Conservation (phyloP, 208 protist species). For the Leishmania arabica region DNA sequence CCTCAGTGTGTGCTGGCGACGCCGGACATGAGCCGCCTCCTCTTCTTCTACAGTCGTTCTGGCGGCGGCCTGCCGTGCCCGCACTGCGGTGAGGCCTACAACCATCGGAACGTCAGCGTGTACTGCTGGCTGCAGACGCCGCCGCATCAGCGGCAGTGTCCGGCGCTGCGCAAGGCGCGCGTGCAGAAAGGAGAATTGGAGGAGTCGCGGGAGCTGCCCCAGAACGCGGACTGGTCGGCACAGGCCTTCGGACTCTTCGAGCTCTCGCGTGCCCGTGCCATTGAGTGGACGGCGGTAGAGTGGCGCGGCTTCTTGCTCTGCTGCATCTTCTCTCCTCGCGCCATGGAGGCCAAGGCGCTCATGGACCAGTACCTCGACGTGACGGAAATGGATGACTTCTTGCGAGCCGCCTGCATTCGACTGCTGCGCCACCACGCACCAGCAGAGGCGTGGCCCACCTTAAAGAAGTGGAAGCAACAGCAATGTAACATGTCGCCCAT, state of each 20-base stretch:
- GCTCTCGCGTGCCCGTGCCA: conserved; percentile 64
- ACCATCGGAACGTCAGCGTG: conserved; percentile 83
- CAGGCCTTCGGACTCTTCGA: conserved; percentile 71
- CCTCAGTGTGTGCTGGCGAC: conserved; percentile 90
- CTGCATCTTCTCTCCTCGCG: conserved; percentile 76
- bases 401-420: conserved; percentile 76
- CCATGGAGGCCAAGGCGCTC: conserved; percentile 65
- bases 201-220: conserved; percentile 63
- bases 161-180: conserved; percentile 58
- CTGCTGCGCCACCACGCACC: conserved; percentile 82
- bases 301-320: conserved; percentile 89
- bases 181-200: conserved; percentile 80
- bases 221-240: conserved; percentile 79
- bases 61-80: conserved; percentile 82
- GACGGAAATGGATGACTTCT: conserved; percentile 82
- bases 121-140: conserved; percentile 87
- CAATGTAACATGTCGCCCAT: conserved; percentile 70
- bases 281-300: conserved; percentile 85
- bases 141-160: conserved; percentile 79
- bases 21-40: conserved; percentile 87
- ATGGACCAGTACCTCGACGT: conserved; percentile 51
- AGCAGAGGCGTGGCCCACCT: conserved; percentile 33
- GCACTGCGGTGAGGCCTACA: conserved; percentile 83
- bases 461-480: conserved; percentile 43
- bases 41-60: conserved; percentile 86